Evolutionary conservation across 495 filamentous ascomycete genomes (phyloP).

Genomic region (Daldinia caldariorum): DNA sequence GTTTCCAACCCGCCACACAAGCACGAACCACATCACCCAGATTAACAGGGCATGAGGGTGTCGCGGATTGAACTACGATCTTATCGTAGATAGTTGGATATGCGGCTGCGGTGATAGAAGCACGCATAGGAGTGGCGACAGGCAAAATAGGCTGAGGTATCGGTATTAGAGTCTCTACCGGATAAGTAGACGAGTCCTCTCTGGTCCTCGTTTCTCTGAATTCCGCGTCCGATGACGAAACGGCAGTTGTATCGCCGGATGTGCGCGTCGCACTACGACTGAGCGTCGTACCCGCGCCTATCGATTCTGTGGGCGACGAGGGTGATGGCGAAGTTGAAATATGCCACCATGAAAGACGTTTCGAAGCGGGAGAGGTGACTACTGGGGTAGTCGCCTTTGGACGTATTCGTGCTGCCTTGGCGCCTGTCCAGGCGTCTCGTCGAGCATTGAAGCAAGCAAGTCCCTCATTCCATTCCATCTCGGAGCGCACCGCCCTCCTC

Average conservation of each 20-base stretch:
- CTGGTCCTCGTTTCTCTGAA: constrained; percentile 35
- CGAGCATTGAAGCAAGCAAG: constrained; percentile 76
- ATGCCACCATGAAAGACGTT: constrained; percentile 49
- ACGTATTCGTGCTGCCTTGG: constrained; percentile 59
- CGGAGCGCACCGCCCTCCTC: constrained; percentile 71
- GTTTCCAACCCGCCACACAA: constrained; percentile 91
- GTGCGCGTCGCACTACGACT: constrained; percentile 44
- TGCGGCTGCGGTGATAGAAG: constrained; percentile 72
- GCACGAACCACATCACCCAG: constrained; percentile 80
- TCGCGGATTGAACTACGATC: constrained; percentile 77
- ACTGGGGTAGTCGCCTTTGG: constrained; percentile 48
- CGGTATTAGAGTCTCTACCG: constrained; percentile 64
- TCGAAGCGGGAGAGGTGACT: constrained; percentile 49
- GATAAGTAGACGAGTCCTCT: constrained; percentile 45
- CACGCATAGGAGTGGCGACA: constrained; percentile 72
- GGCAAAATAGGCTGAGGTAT: constrained; percentile 74
- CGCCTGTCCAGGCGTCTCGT: constrained; percentile 90
- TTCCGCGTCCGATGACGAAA: constrained; percentile 42
- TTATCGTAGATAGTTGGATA: constrained; percentile 91
- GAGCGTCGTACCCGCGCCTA: constrained; percentile 31
- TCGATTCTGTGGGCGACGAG: constrained; percentile 40
- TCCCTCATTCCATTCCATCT: constrained; percentile 85
- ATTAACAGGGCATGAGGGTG: constrained; percentile 87
- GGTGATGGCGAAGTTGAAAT: constrained; percentile 41
- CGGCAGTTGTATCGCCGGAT: constrained; percentile 42